Conservation (phyloP, 805 yeast species). For the Millerozyma miso region DNA sequence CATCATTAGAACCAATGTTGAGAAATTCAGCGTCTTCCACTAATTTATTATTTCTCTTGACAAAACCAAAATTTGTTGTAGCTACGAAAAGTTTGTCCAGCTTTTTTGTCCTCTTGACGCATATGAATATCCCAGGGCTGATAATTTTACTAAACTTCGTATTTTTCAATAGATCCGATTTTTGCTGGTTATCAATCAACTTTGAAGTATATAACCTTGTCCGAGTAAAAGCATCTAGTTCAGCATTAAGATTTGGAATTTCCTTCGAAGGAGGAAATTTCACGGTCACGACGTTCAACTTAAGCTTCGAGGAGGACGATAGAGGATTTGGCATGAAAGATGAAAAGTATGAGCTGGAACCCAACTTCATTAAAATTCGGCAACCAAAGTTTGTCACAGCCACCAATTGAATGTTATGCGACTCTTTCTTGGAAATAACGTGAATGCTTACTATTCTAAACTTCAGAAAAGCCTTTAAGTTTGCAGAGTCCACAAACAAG, state of each 20-base stretch:
- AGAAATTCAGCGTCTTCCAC: slow-evolving; percentile 80
- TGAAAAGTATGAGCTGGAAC: slow-evolving; percentile 28
- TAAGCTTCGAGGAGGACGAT: slow-evolving; percentile 23
- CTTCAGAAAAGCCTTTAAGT: slow-evolving; percentile 43
- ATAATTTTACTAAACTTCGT: slow-evolving; percentile 57
- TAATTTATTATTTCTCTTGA: slow-evolving; percentile 66
- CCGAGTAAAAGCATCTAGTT: slow-evolving; percentile 39
- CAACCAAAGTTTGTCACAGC: slow-evolving; percentile 84
- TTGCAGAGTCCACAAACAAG: slow-evolving; percentile 53
- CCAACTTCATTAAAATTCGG: slow-evolving; percentile 58
- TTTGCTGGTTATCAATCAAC: slow-evolving; percentile 37
- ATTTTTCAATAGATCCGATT: slow-evolving; percentile 56
- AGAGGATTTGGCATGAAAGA: slow-evolving; percentile 19
- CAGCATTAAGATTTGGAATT: slow-evolving; percentile 36
- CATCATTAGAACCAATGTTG: slow-evolving; percentile 20
- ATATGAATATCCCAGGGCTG: slow-evolving; percentile 84
- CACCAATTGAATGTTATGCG: slow-evolving; percentile 64
- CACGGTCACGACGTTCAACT: slow-evolving; percentile 41
- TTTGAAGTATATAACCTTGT: slow-evolving; percentile 38
- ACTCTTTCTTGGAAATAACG: slow-evolving; percentile 60
- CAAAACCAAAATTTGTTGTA: slow-evolving; percentile 79
- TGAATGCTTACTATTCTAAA: slow-evolving; percentile 61
- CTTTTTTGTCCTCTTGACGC: slow-evolving; percentile 48
- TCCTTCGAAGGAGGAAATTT: slow-evolving; percentile 64
- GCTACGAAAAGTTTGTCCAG: slow-evolving; percentile 61